A percentile compares a stretch with the other conserved stretches of the same genome.
These are phyloP conservation scores for Saccharomycopsis sp. DNA, from an alignment of 805 yeast species.

Conservation along the genomic window DNA sequence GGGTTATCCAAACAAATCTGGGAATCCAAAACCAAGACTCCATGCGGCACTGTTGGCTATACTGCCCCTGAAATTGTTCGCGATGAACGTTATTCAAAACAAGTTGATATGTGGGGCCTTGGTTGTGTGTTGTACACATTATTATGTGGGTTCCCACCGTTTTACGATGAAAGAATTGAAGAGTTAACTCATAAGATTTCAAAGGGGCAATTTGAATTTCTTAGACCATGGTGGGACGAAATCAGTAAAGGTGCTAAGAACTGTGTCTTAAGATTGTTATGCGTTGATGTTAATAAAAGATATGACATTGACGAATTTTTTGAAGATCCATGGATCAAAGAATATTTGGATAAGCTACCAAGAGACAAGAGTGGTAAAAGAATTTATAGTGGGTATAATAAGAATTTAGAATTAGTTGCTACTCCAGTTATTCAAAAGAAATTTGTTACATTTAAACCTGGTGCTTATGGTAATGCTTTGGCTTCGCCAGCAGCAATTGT, in stretches of 20 bases:
- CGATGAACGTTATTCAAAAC: slow-evolving; percentile 86
- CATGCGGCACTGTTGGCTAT: slow-evolving; percentile 98
- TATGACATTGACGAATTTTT: slow-evolving; percentile 68
- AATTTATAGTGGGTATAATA: slow-evolving; percentile 17
- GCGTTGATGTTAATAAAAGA: slow-evolving; percentile 62
- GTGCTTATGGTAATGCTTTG: slow-evolving; percentile 22
- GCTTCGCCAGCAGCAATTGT: slow-evolving; percentile 75
- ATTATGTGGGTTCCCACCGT: slow-evolving; percentile 96
- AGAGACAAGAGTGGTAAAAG: slow-evolving; percentile 12
- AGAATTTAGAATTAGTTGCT: not conserved
- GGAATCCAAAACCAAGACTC: slow-evolving; percentile 87
- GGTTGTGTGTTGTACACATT: slow-evolving; percentile 94
- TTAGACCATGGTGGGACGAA: slow-evolving; percentile 89
- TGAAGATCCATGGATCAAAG: slow-evolving; percentile 66
- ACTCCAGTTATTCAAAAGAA: not conserved
- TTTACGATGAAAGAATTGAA: slow-evolving; percentile 72
- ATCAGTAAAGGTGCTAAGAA: slow-evolving; percentile 61
- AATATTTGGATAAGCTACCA: slow-evolving; percentile 18
- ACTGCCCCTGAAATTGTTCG: slow-evolving; percentile 97
- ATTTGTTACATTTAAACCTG: slow-evolving; percentile 7
- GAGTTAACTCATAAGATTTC: slow-evolving; percentile 71
- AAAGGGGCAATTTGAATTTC: slow-evolving; percentile 67
- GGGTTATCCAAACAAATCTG: slow-evolving; percentile 89
- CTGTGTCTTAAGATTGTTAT: slow-evolving; percentile 57
- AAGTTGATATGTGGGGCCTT: slow-evolving; percentile 98